Evolutionary conservation across 2,329 filamentous ascomycete species (phyloP), one percentile per base, ranked within the genome.

Genomic region (Fusarium sp.): DNA sequence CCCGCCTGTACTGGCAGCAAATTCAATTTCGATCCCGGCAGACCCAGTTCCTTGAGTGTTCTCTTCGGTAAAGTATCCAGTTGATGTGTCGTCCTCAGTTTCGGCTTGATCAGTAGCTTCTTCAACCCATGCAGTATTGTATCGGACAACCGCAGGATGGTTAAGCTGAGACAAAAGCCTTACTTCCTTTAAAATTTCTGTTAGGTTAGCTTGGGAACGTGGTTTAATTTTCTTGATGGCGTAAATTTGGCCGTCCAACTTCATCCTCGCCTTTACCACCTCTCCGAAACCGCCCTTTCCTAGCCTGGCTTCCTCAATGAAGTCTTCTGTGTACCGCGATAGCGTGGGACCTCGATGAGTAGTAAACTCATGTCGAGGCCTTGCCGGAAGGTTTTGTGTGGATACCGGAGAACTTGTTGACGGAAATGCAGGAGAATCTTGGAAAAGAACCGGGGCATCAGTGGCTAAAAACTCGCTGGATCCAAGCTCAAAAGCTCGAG

Each of bases 191-290:
- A 96, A 81, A 18, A 95, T 91, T 79, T 98, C 93, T 1, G 93
- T 95, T 44, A 98, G 86, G 66, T 93, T 94, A 66, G 91, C 88
- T 33, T 93, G 89, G 2, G 94, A 94, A 58, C 92, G 92, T 75
- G 96, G 94, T 3, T 91, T 94, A 70, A 99, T 96, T 81, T 98
- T 98, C 82, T 99, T 99, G 80, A 99, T 94, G 24, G 96, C 96
- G 82, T 98, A 99, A 48, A 97, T 92, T 66, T 95, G 93, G 2
- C 94, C 94, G 80, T 98, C 96, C 8, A 98, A 90, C 83, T 96
- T 98, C 82, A 98, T 97, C 38, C 96, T 90, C 6, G 96, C 96
- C 81, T 98, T 97, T 63, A 98, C 94, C 28, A 99, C 96, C 83
- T 98, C 94, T 10, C 96, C 96, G 83, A 98, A 99, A 0, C 96